Evolutionary conservation across 495 filamentous ascomycete genomes (phyloP).

Genomic region (Cryomyces antarcticus): DNA sequence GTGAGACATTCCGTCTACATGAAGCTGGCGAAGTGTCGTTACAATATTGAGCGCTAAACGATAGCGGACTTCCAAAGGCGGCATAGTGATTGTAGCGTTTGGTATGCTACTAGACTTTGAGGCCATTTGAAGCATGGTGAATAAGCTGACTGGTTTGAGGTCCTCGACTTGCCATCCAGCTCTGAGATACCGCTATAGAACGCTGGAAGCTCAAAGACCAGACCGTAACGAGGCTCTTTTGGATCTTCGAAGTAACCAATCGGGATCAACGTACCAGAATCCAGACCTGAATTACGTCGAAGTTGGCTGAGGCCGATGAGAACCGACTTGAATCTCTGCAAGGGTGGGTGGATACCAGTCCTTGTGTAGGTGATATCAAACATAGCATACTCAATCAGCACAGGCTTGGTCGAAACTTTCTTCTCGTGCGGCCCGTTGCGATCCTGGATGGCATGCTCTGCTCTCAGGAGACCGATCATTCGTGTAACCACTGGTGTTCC

Average conservation of each 20-base stretch:
- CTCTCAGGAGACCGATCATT: background rate
- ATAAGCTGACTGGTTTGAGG: slow-evolving; percentile 27
- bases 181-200: slow-evolving; percentile 28
- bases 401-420: slow-evolving; percentile 19
- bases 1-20: slow-evolving; percentile 57
- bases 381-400: slow-evolving; percentile 46
- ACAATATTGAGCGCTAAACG: slow-evolving; percentile 62
- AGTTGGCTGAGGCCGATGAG: slow-evolving; percentile 28
- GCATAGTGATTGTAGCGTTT: slow-evolving; percentile 20
- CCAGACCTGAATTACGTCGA: slow-evolving; percentile 18
- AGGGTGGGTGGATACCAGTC: slow-evolving; percentile 40
- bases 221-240: slow-evolving; percentile 51
- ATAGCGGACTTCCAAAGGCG: slow-evolving; percentile 60
- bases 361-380: slow-evolving; percentile 42
- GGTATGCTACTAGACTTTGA: slow-evolving; percentile 24
- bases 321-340: slow-evolving; percentile 42
- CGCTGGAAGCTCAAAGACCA: slow-evolving; percentile 63
- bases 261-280: no score
- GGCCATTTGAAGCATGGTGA: slow-evolving; percentile 35
- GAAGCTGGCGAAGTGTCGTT: slow-evolving; percentile 53
- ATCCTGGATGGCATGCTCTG: no score
- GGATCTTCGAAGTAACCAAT: slow-evolving; percentile 76
- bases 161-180: slow-evolving; percentile 24
- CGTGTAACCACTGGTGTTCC: slow-evolving; percentile 7
- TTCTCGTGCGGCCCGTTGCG: no score